Conservation (phyloP, 306 rosid genomes). For the Ceratonia siliqua region DNA sequence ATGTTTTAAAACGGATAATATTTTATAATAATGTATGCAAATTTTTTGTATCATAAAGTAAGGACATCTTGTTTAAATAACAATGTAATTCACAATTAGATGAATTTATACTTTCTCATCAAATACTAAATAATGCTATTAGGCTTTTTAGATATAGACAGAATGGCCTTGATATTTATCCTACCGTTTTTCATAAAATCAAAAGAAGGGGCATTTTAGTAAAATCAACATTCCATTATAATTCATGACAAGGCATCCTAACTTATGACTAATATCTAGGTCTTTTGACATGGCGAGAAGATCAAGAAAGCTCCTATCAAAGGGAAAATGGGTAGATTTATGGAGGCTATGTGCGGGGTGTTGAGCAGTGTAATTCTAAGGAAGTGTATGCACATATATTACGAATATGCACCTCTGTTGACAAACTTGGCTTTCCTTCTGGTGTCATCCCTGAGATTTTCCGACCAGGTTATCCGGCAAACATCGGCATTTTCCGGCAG, state of each 20-base stretch:
- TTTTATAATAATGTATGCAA: too few relatives aligned
- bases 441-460: constrained; percentile 44
- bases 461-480: constrained; percentile 42
- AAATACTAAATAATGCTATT: too few relatives aligned
- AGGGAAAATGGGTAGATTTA: constrained; percentile 43
- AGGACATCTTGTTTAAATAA: too few relatives aligned
- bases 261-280: neutral
- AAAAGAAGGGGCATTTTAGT: constrained; percentile 31
- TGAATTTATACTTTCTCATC: too few relatives aligned
- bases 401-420: constrained; percentile 43
- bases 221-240: neutral
- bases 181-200: too few relatives aligned
- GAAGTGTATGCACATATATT: constrained; percentile 49
- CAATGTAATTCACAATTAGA: too few relatives aligned
- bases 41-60: too few relatives aligned
- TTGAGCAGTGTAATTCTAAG: constrained; percentile 52
- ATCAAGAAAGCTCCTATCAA: neutral
- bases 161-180: too few relatives aligned
- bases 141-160: neutral
- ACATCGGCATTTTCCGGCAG: constrained; percentile 39
- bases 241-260: neutral
- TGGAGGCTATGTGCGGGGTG: constrained; percentile 42
- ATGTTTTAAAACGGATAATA: too few relatives aligned
- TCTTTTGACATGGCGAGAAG: constrained; percentile 11
- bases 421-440: constrained; percentile 42